A percentile compares a stretch with the other conserved stretches of the same genome.
Conservation (phyloP, 345 rosid species). For the Gossypium turneri region DNA sequence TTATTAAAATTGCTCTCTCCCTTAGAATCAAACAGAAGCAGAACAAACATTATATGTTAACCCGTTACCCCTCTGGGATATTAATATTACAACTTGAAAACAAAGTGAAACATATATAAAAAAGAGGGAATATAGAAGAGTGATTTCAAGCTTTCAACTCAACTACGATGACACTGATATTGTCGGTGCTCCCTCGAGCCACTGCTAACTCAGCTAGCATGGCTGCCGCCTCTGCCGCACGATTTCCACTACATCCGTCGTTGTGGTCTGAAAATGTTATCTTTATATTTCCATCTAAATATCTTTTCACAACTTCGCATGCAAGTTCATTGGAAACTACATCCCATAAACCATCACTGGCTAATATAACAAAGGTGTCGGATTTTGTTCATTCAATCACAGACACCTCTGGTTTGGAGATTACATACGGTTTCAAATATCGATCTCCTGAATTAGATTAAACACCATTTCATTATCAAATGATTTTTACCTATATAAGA, state of each 20-base stretch:
- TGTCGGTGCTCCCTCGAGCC: conserved; percentile 55
- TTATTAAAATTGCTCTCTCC: not conserved
- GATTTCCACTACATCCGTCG: conserved; percentile 9
- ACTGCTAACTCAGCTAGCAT: conserved; percentile 50
- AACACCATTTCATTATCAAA: not conserved
- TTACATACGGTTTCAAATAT: conserved; percentile 47
- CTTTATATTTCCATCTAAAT: conserved; percentile 38
- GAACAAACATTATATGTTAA: not conserved
- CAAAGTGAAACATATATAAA: not conserved
- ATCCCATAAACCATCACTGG: conserved; percentile 82
- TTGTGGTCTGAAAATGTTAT: conserved; percentile 18
- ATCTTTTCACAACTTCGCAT: conserved; percentile 48
- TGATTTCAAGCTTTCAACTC: conserved; percentile 32
- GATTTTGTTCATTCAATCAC: conserved; percentile 31
- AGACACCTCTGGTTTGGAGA: conserved; percentile 48
- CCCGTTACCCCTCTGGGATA: not conserved
- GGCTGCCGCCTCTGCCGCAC: conserved; percentile 43
- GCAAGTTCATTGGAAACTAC: conserved; percentile 61
- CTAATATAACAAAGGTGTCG: conserved; percentile 65
- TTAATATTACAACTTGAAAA: not conserved
- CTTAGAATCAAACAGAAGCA: not conserved
- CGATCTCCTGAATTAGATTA: conserved; percentile 40
- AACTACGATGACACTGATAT: conserved; percentile 53
- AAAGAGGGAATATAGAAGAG: not conserved
- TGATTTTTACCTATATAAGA: no score